phyloP scores from a whole-genome alignment of 495 filamentous ascomycete genomes.

The Lasiosphaeriaceae sp. region DNA sequence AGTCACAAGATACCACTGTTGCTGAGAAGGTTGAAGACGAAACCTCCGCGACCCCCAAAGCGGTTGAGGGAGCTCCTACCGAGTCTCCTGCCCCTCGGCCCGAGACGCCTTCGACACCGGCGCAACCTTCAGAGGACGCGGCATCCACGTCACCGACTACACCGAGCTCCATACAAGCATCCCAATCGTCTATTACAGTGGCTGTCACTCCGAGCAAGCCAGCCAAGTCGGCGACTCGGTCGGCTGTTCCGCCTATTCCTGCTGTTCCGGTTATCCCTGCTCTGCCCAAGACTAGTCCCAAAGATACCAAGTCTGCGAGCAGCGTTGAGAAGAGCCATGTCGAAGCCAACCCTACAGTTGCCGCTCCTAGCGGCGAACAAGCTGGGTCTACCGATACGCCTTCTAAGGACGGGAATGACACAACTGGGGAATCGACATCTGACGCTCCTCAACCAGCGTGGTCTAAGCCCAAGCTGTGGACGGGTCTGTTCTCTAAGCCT shows the following conservation, averaged over 20 bases:
- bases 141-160: slow-evolving; percentile 67
- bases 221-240: slow-evolving; percentile 43
- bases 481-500: slow-evolving; percentile 64
- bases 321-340: slow-evolving; percentile 16
- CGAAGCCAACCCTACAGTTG: slow-evolving; percentile 15
- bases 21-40: slow-evolving; percentile 7
- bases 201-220: slow-evolving; percentile 29
- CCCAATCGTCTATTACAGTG: slow-evolving; percentile 29
- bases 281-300: slow-evolving; percentile 51
- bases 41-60: slow-evolving; percentile 27
- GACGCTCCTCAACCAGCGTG: slow-evolving; percentile 34
- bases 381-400: slow-evolving; percentile 23
- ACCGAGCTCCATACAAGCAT: slow-evolving; percentile 55
- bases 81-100: slow-evolving; percentile 38
- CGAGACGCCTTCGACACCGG: slow-evolving; percentile 65
- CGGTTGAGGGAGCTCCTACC: slow-evolving; percentile 26
- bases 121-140: slow-evolving; percentile 60
- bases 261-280: slow-evolving; percentile 65
- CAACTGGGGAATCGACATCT: slow-evolving; percentile 15
- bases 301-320: slow-evolving; percentile 39
- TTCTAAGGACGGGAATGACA: slow-evolving; percentile 16
- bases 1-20: not conserved
- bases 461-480: slow-evolving; percentile 70
- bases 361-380: slow-evolving; percentile 31
- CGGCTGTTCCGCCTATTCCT: slow-evolving; percentile 59